Conservation (phyloP, 2,329 filamentous ascomycete genomes). For the Fonsecaea multimorphosa region DNA sequence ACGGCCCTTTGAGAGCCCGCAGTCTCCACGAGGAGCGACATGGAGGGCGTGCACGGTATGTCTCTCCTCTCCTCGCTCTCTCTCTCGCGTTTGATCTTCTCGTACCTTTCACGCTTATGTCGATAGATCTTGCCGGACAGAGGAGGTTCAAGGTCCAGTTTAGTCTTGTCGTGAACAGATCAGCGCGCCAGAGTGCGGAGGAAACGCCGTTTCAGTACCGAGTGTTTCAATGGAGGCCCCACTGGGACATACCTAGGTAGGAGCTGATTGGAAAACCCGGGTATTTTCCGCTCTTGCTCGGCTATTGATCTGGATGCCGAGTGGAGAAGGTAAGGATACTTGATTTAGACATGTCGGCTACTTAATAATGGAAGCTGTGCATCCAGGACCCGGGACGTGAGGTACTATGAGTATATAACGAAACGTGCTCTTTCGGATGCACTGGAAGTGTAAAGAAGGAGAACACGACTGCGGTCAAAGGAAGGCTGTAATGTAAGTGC, state of each 20-base stretch:
- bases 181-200: not conserved
- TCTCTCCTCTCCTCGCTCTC: not conserved
- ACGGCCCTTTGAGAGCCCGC: not conserved
- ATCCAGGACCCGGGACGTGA: too few species aligned
- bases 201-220: not conserved
- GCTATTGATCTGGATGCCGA: slow-evolving; percentile 26
- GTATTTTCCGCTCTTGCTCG: slow-evolving; percentile 14
- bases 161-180: too few species aligned
- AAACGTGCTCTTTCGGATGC: too few species aligned
- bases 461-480: too few species aligned
- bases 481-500: too few species aligned
- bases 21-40: not conserved
- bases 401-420: too few species aligned
- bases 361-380: too few species aligned
- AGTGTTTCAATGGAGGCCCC: not conserved
- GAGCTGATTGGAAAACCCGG: slow-evolving; percentile 13
- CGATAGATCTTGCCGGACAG: not conserved
- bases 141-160: too few species aligned
- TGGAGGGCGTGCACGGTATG: not conserved
- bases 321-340: not conserved
- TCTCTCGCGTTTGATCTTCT: not conserved
- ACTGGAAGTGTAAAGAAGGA: too few species aligned
- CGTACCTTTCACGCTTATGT: not conserved
- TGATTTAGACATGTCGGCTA: not conserved
- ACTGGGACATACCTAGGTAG: too few species aligned